Conservation (phyloP, 1,139 yeast species). For the Scheffersomyces cryptocercus region DNA sequence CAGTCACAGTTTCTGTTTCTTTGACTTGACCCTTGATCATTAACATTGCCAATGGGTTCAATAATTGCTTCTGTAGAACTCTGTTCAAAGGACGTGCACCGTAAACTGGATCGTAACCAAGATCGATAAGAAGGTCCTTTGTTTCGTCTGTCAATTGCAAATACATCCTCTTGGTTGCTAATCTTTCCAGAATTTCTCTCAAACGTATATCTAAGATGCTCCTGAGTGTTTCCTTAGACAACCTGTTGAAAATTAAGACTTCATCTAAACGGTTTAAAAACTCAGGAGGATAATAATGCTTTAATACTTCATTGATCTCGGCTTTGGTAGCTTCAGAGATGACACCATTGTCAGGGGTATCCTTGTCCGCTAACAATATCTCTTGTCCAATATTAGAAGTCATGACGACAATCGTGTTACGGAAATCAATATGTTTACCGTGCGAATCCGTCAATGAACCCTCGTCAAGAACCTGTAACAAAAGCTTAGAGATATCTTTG, state of each 20-base stretch:
- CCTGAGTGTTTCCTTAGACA: slow-evolving; percentile 70
- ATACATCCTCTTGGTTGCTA: slow-evolving; percentile 75
- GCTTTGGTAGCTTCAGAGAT: slow-evolving; percentile 51
- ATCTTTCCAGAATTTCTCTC: slow-evolving; percentile 73
- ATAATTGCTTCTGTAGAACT: slow-evolving; percentile 72
- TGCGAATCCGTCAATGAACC: slow-evolving; percentile 93
- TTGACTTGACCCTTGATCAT: slow-evolving; percentile 78
- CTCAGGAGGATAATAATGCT: slow-evolving; percentile 83
- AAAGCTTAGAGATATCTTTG: slow-evolving; percentile 83
- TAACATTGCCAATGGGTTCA: slow-evolving; percentile 83
- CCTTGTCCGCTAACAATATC: slow-evolving; percentile 63
- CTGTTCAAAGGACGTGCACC: slow-evolving; percentile 97
- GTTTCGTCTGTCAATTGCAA: slow-evolving; percentile 62
- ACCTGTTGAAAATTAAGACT: slow-evolving; percentile 82
- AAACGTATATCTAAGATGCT: slow-evolving; percentile 84
- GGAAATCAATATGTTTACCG: slow-evolving; percentile 91
- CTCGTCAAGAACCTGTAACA: slow-evolving; percentile 91
- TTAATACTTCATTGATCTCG: slow-evolving; percentile 67
- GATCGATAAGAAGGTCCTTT: slow-evolving; percentile 72
- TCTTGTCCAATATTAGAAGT: slow-evolving; percentile 97
- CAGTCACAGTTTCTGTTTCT: slow-evolving; percentile 64
- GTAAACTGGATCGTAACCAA: slow-evolving; percentile 87
- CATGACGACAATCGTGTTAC: slow-evolving; percentile 94
- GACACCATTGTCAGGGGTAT: slow-evolving; percentile 45
- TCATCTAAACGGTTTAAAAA: slow-evolving; percentile 93